A percentile compares a stretch with the other conserved stretches of the same genome.
Evolutionary conservation across 2,329 filamentous ascomycete genomes (phyloP).

Genomic region (Ascochyta koolunga): DNA sequence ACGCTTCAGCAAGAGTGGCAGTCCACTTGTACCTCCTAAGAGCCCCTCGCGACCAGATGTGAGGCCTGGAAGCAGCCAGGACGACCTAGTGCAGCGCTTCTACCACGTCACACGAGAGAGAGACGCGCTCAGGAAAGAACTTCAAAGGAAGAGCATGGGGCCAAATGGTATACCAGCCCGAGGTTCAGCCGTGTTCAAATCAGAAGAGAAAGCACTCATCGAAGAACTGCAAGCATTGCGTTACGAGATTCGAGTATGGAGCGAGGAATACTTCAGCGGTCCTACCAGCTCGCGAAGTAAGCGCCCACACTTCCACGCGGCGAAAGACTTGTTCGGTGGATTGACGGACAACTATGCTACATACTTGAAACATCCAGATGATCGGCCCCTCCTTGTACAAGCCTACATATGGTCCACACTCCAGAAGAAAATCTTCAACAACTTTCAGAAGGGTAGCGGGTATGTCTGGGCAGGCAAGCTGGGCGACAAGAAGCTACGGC

Average conservation of each 20-base stretch:
- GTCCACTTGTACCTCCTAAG: conserved; percentile 44
- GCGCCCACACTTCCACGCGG: conserved; percentile 39
- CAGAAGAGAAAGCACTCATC: conserved; percentile 45
- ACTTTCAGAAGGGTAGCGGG: conserved; percentile 42
- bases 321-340: conserved; percentile 41
- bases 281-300: conserved; percentile 33
- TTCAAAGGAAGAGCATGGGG: conserved; percentile 43
- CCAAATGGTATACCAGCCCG: conserved; percentile 35
- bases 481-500: conserved; percentile 45
- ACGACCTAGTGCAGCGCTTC: conserved; percentile 47
- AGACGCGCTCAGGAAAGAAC: conserved; percentile 44
- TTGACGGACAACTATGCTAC: conserved; percentile 43
- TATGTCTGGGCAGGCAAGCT: conserved; percentile 48
- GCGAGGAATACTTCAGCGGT: conserved; percentile 44
- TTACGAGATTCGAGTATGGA: conserved; percentile 44
- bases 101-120: conserved; percentile 48
- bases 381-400: conserved; percentile 46
- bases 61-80: conserved; percentile 40
- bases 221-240: conserved; percentile 44
- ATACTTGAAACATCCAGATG: conserved; percentile 40
- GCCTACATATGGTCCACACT: conserved; percentile 44
- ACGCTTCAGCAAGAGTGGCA: conserved; percentile 26
- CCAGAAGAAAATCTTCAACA: conserved; percentile 48
- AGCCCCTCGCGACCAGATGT: conserved; percentile 44
- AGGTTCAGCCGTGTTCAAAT: conserved; percentile 39